phyloP scores from a whole-genome alignment of 768 basidiomycete species.

The Leccinum fibrillosum region DNA sequence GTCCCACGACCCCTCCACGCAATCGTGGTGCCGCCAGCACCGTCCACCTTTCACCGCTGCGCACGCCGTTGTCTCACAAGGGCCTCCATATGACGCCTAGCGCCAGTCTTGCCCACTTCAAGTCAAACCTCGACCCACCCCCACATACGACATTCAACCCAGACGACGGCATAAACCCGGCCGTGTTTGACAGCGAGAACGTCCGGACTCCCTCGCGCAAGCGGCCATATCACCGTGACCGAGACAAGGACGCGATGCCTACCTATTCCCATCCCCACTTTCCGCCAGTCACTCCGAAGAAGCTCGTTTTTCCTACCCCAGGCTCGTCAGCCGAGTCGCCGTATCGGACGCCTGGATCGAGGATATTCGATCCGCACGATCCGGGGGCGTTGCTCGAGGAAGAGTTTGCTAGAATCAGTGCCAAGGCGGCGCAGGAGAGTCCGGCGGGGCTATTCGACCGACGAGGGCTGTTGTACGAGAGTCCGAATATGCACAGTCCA shows the following conservation, averaged over 20 bases:
- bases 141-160: slow-evolving; percentile 33
- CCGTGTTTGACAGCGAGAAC: slow-evolving; percentile 35
- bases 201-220: slow-evolving; percentile 46
- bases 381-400: slow-evolving; percentile 67
- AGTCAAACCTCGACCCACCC: slow-evolving; percentile 64
- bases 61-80: slow-evolving; percentile 67
- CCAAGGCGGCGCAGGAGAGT: slow-evolving; percentile 48
- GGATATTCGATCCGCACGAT: slow-evolving; percentile 70
- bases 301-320: slow-evolving; percentile 34
- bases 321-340: slow-evolving; percentile 35
- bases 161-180: slow-evolving; percentile 34
- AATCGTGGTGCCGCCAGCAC: slow-evolving; percentile 22
- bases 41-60: slow-evolving; percentile 52
- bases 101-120: slow-evolving; percentile 64
- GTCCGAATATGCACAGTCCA: slow-evolving; percentile 62
- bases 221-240: slow-evolving; percentile 31
- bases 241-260: slow-evolving; percentile 19
- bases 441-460: slow-evolving; percentile 67
- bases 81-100: slow-evolving; percentile 70
- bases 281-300: slow-evolving; percentile 44
- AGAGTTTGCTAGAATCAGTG: slow-evolving; percentile 56
- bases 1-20: slow-evolving; percentile 39
- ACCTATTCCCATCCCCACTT: slow-evolving; percentile 9
- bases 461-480: slow-evolving; percentile 63
- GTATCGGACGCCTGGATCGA: slow-evolving; percentile 47